Base-by-base conservation (phyloP, 768 basidiomycete species). In the Tremella mesenterica region DNA sequence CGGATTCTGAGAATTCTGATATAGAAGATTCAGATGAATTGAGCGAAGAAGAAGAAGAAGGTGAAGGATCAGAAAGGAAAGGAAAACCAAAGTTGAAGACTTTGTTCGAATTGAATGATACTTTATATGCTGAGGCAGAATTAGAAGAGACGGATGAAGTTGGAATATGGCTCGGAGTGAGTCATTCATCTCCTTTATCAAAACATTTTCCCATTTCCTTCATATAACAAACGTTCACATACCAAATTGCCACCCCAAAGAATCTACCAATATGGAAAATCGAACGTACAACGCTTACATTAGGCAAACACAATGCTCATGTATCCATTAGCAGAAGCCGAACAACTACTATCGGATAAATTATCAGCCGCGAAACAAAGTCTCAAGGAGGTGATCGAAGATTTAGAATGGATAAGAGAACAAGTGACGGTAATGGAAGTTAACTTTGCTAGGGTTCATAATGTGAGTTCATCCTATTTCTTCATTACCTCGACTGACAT, bases 301-400 rank as follows among this genome's bases (percentile, higher is more conserved):
- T 59, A 97, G 93, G 95, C 95, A 6, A 96, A 96, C 59, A 89
- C 92, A 1, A 96, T 97, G 93, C 78, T 99, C 1, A 87, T 90
- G 0, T 99, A 99, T 76, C 85, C 85, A 57, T 75, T 93, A 23
- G 79, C 81, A 1, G 82, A 81, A 14, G 95, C 95, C 1, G 80
- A 85, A 52, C 71, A 78, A 1, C 79, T 97, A 7, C 76, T 99
- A 0, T 73, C 79, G 51, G 79, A 81, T 23, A 96, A 96, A 73
- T 81, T 92, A 26, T 73, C 76, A 0, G 77, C 79, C 0, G 92
- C 92, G 0, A 80, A 87, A 66, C 75, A 74, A 12, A 81, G 77
- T 52, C 74, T 93, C 47, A 66, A 76, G 25, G 83, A 83, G 67
- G 82, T 85, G 0, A 77, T 84, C 38, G 88, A 92, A 64, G 95